A percentile compares a stretch with the other conserved stretches of the same genome.
Evolutionary conservation across 768 basidiomycete genomes (phyloP).

Genomic region (Suillus bovinus): DNA sequence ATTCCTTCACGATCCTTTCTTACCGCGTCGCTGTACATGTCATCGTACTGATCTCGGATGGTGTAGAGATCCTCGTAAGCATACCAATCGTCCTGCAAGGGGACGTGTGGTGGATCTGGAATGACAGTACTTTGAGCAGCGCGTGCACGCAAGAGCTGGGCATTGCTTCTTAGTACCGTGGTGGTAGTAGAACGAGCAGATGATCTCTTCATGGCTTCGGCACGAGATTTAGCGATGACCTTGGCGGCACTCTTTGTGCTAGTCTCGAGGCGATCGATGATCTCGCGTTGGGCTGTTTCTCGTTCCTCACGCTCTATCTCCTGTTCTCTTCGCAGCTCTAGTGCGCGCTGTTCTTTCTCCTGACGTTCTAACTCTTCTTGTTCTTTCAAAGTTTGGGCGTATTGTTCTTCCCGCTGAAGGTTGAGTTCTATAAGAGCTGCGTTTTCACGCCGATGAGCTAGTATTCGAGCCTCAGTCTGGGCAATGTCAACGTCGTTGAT

Average conservation of each 20-base stretch:
- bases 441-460: conserved; percentile 77
- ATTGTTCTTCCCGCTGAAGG: conserved; percentile 76
- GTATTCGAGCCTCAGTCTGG: conserved; percentile 83
- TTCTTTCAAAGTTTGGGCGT: conserved; percentile 67
- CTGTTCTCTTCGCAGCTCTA: conserved; percentile 63
- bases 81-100: conserved; percentile 76
- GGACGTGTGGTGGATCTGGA: conserved; percentile 79
- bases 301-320: conserved; percentile 77
- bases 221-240: conserved; percentile 68
- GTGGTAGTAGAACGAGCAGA: conserved; percentile 50
- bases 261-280: conserved; percentile 81
- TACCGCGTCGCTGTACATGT: conserved; percentile 74
- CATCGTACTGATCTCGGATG: conserved; percentile 61
- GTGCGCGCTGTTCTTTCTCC: conserved; percentile 68
- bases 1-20: conserved; percentile 74
- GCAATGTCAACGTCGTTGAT: conserved; percentile 84
- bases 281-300: conserved; percentile 67
- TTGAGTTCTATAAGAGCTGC: conserved; percentile 83
- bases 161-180: conserved; percentile 44
- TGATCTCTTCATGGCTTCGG: conserved; percentile 61
- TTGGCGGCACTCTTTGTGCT: conserved; percentile 70
- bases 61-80: conserved; percentile 69
- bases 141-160: conserved; percentile 57
- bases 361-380: conserved; percentile 79
- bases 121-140: conserved; percentile 65